phyloP scores from a whole-genome alignment of 2,329 filamentous ascomycete genomes.

The Aspergillus sp. region DNA sequence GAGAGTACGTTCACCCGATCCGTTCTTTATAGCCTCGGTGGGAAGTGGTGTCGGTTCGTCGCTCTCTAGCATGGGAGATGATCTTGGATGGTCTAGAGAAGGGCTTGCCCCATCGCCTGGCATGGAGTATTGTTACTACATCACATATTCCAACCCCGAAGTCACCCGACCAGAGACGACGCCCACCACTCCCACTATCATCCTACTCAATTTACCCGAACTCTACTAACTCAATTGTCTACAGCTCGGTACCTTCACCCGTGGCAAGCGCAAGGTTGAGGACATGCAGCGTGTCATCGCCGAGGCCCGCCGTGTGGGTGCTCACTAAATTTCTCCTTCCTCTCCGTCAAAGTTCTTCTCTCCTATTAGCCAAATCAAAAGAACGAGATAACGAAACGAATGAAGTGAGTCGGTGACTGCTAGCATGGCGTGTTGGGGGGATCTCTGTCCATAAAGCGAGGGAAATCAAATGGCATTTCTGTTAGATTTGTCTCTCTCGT shows the following conservation, averaged over 20 bases:
- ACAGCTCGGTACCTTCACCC: constrained; percentile 95
- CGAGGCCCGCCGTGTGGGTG: constrained; percentile 75
- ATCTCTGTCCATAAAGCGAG: constrained; percentile 4
- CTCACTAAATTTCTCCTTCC: constrained; percentile 55
- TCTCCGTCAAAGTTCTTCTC: constrained; percentile 15
- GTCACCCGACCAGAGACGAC: background rate
- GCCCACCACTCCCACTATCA: background rate
- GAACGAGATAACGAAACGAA: constrained; percentile 26
- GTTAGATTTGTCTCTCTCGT: background rate
- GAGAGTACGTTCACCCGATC: constrained; percentile 64
- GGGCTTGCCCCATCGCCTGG: background rate
- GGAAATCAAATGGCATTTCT: constrained; percentile 1
- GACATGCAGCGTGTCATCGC: constrained; percentile 98
- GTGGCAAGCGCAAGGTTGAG: constrained; percentile 99
- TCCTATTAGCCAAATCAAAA: constrained; percentile 18
- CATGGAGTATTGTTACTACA: background rate
- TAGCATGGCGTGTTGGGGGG: constrained; percentile 8
- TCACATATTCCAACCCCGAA: background rate
- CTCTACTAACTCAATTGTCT: constrained; percentile 18
- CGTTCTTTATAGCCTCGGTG: background rate
- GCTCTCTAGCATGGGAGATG: background rate
- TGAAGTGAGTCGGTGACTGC: constrained; percentile 13
- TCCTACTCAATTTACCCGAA: background rate
- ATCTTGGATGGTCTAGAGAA: background rate
- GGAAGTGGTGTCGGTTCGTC: background rate